Evolutionary conservation across 2,329 filamentous ascomycete genomes (phyloP).

Genomic region (Paraphoma chrysanthemicola): DNA sequence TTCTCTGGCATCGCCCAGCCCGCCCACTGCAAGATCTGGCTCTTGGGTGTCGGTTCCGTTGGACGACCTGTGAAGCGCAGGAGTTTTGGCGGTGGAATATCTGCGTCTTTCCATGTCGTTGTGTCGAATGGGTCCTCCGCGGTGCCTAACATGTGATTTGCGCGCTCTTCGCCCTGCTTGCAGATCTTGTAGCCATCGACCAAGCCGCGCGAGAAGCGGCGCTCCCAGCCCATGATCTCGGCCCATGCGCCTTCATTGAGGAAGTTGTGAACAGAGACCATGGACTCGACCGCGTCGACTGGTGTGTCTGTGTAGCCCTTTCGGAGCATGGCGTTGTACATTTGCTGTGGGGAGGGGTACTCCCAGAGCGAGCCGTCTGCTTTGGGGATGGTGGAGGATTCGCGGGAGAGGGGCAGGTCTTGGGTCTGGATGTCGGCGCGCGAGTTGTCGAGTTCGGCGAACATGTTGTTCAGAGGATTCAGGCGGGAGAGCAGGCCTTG

Average conservation of each 20-base stretch:
- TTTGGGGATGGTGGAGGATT: slow-evolving; percentile 89
- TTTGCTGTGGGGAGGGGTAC: slow-evolving; percentile 97
- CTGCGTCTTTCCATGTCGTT: slow-evolving; percentile 42
- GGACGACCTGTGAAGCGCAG: slow-evolving; percentile 89
- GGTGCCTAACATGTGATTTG: slow-evolving; percentile 59
- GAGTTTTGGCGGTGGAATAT: slow-evolving; percentile 69
- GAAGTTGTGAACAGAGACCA: slow-evolving; percentile 98
- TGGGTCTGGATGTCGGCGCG: slow-evolving; percentile 75
- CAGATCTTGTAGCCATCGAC: slow-evolving; percentile 76
- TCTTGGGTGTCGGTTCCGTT: slow-evolving; percentile 89
- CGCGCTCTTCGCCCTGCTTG: slow-evolving; percentile 74
- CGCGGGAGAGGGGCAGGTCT: slow-evolving; percentile 78
- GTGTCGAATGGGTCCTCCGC: slow-evolving; percentile 42
- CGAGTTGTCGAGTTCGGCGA: slow-evolving; percentile 80
- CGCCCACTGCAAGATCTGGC: slow-evolving; percentile 80
- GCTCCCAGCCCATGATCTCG: slow-evolving; percentile 94
- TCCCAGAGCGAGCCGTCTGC: slow-evolving; percentile 86
- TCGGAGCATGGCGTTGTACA: slow-evolving; percentile 97
- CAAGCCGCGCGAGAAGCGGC: slow-evolving; percentile 79
- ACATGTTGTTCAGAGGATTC: slow-evolving; percentile 95
- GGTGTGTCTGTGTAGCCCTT: slow-evolving; percentile 97
- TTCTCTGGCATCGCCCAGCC: slow-evolving; percentile 79
- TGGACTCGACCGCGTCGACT: slow-evolving; percentile 88
- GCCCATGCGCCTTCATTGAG: slow-evolving; percentile 96
- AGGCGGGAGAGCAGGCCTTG: slow-evolving; percentile 68